These are phyloP conservation scores for Syzygium malaccense DNA, from an alignment of 441 rosid genomes.

Conservation along the genomic window DNA sequence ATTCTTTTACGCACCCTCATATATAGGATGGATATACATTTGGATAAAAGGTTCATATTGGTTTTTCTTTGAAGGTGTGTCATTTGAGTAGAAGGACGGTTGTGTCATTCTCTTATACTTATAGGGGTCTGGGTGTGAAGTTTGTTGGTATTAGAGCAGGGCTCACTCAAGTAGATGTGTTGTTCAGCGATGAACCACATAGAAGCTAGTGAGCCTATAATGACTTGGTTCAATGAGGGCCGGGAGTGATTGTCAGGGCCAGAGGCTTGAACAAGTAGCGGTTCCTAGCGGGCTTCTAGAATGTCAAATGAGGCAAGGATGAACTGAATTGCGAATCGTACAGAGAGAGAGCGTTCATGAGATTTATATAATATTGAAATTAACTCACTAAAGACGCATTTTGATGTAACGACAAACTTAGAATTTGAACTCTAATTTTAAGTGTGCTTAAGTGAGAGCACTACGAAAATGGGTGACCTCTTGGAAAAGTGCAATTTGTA, in stretches of 20 bases:
- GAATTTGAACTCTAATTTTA: background rate
- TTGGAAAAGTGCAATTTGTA: background rate
- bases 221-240: background rate
- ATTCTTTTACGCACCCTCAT: too few relatives aligned
- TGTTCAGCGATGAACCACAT: fast-evolving
- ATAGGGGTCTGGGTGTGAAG: background rate
- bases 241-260: background rate
- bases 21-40: background rate
- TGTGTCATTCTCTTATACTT: background rate
- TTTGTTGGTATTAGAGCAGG: background rate
- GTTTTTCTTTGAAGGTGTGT: background rate
- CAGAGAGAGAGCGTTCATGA: background rate
- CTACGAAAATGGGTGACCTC: background rate
- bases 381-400: background rate
- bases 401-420: background rate
- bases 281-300: background rate
- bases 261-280: background rate
- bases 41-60: background rate
- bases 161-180: background rate
- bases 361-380: background rate
- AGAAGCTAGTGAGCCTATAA: background rate
- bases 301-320: background rate
- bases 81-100: background rate
- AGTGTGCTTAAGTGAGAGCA: background rate
- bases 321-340: background rate